Conservation (phyloP, 306 rosid genomes). For the peach (Prunus persica) region Prunus_persica_NCBIv2 NC_034009.1:27500001-27500500, state of each 20-base stretch:
- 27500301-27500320: conserved; percentile 51
- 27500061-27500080: conserved; percentile 58
- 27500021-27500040: conserved; percentile 43
- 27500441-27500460: conserved; percentile 42
- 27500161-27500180: conserved; percentile 23
- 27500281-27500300: conserved; percentile 50
- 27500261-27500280: conserved; percentile 96
- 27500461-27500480: conserved; percentile 36
- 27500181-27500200: conserved; percentile 44
- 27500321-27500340: neutral
- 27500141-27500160: neutral
- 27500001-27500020: conserved; percentile 77
- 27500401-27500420: neutral
- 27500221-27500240: conserved; percentile 66
- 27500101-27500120: conserved; percentile 67
- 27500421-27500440: neutral
- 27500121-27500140: conserved; percentile 71
- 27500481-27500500: too few species aligned
- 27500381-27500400: neutral
- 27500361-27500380: neutral
- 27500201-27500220: conserved; percentile 79
- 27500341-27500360: neutral
- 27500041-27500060: conserved; percentile 84
- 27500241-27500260: conserved; percentile 61
- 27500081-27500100: conserved; percentile 40